Conservation (phyloP, 352 stramenopile genomes). For the Pythium guiyangense region DNA sequence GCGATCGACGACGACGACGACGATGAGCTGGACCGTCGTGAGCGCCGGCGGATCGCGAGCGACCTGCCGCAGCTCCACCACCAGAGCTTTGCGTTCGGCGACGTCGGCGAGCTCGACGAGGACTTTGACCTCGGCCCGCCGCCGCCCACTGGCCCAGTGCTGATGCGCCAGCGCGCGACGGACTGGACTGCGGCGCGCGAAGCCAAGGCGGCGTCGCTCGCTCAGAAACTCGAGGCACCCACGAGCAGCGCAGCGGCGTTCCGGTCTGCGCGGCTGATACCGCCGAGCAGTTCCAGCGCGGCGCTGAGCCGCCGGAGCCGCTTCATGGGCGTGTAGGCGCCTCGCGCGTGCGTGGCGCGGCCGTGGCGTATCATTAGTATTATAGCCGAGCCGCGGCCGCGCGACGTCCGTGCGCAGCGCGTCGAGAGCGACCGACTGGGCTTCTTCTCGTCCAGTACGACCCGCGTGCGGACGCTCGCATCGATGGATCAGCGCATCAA, state of each 20-base stretch:
- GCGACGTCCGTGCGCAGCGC: background rate
- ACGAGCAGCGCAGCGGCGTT: background rate
- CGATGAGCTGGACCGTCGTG: background rate
- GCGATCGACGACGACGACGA: constrained; percentile 1
- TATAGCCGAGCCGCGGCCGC: constrained; percentile 1
- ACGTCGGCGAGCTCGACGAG: constrained; percentile 4
- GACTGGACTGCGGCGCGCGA: constrained; percentile 22
- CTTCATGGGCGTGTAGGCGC: background rate
- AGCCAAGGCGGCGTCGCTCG: constrained; percentile 6
- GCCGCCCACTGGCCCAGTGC: constrained; percentile 19
- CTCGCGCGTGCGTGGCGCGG: background rate
- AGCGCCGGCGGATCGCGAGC: background rate
- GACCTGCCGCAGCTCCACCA: too few relatives aligned
- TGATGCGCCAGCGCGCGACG: constrained; percentile 35
- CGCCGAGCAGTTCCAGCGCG: constrained; percentile 1
- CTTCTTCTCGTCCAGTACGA: too few relatives aligned
- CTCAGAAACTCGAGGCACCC: constrained; percentile 3
- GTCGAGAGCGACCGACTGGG: too few relatives aligned
- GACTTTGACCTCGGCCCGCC: constrained; percentile 31
- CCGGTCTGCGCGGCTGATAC: constrained; percentile 7
- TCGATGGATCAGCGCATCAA: too few relatives aligned
- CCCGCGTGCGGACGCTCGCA: too few relatives aligned
- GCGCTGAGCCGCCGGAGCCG: constrained; percentile 1
- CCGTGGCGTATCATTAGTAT: constrained; percentile 10
- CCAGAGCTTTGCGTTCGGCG: too few relatives aligned